Percentiles rank a stretch among this genome's conserved stretches.
phyloP scores from a whole-genome alignment of 2,329 filamentous ascomycete species.

The Raffaelea deltoideospora region DNA sequence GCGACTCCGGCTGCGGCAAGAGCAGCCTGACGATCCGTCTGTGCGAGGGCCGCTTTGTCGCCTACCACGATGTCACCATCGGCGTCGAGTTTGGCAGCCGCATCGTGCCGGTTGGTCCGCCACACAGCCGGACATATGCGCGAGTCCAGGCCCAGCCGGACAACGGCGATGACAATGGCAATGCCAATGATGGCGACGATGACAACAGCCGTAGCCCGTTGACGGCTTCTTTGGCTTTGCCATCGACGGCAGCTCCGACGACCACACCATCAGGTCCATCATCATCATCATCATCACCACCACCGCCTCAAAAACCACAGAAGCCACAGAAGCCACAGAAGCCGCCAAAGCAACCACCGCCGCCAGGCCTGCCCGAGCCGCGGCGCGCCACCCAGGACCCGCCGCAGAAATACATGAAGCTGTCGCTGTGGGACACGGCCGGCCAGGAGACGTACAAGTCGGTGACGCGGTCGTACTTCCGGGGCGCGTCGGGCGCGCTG shows the following conservation, averaged over 20 bases:
- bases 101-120: conserved; percentile 80
- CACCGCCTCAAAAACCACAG: no score
- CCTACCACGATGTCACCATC: conserved; percentile 93
- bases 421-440: conserved; percentile 89
- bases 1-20: conserved; percentile 93
- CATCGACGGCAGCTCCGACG: neutral
- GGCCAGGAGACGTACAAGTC: conserved; percentile 97
- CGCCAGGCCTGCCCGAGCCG: conserved; percentile 34
- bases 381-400: conserved; percentile 12
- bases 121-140: conserved; percentile 48
- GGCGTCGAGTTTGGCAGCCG: conserved; percentile 91
- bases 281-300: no score
- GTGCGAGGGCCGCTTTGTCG: conserved; percentile 88
- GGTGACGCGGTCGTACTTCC: conserved; percentile 87
- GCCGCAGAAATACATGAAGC: conserved; percentile 70
- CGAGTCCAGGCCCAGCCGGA: no score
- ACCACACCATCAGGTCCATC: no score
- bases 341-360: neutral
- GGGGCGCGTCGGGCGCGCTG: conserved; percentile 55
- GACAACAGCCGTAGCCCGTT: no score
- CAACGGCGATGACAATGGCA: no score
- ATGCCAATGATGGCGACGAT: no score
- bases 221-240: no score
- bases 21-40: conserved; percentile 86
- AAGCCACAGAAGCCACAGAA: no score